Conservation (phyloP, 2,329 filamentous ascomycete genomes). For the Emmonsiellopsis sp. region DNA sequence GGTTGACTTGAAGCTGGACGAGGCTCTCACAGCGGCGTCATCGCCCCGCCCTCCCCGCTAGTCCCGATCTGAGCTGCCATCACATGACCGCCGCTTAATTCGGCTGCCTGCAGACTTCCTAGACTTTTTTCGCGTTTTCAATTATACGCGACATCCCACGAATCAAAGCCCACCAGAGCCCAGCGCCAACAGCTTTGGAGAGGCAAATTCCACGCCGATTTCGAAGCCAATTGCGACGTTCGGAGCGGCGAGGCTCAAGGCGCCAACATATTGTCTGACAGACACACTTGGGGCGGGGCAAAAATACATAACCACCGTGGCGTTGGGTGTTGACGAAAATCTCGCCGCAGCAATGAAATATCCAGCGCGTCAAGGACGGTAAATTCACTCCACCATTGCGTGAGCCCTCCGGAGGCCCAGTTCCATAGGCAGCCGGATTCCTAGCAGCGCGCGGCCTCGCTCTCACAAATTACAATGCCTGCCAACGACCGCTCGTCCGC, state of each 20-base stretch:
- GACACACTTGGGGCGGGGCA: not conserved
- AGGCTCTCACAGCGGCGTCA: no score
- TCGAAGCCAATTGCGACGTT: not conserved
- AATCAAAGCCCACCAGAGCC: no score
- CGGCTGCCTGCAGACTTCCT: not conserved
- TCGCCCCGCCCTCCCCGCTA: no score
- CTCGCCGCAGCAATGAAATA: not conserved
- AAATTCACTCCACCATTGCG: not conserved
- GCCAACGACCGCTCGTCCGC: slow-evolving; percentile 9
- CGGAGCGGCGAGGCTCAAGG: no score
- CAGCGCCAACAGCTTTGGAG: not conserved
- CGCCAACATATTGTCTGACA: no score
- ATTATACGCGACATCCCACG: not conserved
- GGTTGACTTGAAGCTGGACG: no score
- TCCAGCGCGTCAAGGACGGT: not conserved
- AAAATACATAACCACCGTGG: not conserved
- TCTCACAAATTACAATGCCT: not conserved
- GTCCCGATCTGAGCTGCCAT: not conserved
- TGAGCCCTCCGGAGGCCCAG: no score
- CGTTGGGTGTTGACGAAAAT: not conserved
- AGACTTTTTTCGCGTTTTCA: not conserved
- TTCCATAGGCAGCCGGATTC: no score
- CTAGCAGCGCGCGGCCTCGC: no score
- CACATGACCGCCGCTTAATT: not conserved
- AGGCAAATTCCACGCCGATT: not conserved